phyloP scores from a whole-genome alignment of 768 basidiomycete genomes.

The Pleurotus pulmonarius region DNA sequence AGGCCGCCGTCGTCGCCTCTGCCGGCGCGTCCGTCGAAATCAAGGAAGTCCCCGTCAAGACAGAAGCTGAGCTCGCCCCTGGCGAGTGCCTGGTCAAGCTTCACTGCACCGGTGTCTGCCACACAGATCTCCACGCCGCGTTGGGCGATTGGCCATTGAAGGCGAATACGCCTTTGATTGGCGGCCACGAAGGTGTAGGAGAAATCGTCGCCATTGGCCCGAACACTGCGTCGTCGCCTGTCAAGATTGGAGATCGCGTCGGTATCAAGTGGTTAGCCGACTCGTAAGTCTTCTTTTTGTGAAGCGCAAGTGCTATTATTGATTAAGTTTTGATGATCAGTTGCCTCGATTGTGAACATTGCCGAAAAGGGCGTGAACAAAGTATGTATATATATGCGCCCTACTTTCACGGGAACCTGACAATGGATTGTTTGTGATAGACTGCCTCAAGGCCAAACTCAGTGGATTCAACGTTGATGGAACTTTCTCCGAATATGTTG shows the following conservation, averaged over 20 bases:
- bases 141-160: slow-evolving; percentile 78
- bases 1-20: slow-evolving; percentile 36
- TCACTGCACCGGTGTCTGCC: slow-evolving; percentile 79
- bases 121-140: slow-evolving; percentile 77
- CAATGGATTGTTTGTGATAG: slow-evolving; percentile 23
- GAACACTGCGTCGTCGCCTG: slow-evolving; percentile 51
- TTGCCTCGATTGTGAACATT: slow-evolving; percentile 74
- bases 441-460: slow-evolving; percentile 54
- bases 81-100: slow-evolving; percentile 78
- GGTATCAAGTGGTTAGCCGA: slow-evolving; percentile 82
- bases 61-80: slow-evolving; percentile 51
- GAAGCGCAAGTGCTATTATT: neutral
- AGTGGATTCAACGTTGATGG: slow-evolving; percentile 78
- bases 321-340: slow-evolving; percentile 12
- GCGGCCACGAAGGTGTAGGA: slow-evolving; percentile 86
- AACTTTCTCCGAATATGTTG: slow-evolving; percentile 70
- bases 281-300: slow-evolving; percentile 26
- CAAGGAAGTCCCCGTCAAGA: slow-evolving; percentile 51
- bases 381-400: slow-evolving; percentile 32
- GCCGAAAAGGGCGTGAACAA: slow-evolving; percentile 74
- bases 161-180: slow-evolving; percentile 64
- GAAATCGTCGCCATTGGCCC: slow-evolving; percentile 75
- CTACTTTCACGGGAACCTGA: neutral
- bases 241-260: slow-evolving; percentile 76
- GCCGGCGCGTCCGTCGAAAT: slow-evolving; percentile 31